Conservation (phyloP, 2,329 filamentous ascomycete species). For the Fusarium sp. region DNA sequence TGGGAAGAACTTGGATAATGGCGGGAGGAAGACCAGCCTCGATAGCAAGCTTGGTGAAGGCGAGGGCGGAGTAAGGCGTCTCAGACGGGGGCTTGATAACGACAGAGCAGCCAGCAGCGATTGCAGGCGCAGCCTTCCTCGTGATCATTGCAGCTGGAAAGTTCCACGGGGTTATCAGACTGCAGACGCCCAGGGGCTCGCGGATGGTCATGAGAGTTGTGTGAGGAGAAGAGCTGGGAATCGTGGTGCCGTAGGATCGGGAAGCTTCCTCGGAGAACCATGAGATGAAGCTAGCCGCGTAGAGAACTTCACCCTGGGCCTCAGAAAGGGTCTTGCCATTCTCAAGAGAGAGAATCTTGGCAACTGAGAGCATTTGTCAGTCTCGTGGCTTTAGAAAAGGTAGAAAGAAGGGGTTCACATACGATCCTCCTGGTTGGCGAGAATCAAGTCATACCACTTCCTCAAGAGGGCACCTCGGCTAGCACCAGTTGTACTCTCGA, state of each 20-base stretch:
- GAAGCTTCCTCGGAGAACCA: slow-evolving; percentile 65
- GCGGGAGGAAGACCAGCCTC: slow-evolving; percentile 73
- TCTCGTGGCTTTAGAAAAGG: not conserved
- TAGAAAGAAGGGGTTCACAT: slow-evolving; percentile 7
- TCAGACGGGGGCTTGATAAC: slow-evolving; percentile 77
- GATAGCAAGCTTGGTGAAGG: slow-evolving; percentile 72
- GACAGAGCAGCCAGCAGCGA: slow-evolving; percentile 82
- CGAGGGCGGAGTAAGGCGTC: slow-evolving; percentile 77
- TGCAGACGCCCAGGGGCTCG: slow-evolving; percentile 49
- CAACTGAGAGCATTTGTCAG: slow-evolving; percentile 37
- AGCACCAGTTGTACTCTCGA: slow-evolving; percentile 41
- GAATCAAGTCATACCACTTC: slow-evolving; percentile 43
- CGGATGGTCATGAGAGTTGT: slow-evolving; percentile 77
- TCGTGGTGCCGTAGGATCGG: slow-evolving; percentile 65
- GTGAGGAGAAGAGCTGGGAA: slow-evolving; percentile 66
- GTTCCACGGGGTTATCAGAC: slow-evolving; percentile 58
- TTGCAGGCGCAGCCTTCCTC: slow-evolving; percentile 59
- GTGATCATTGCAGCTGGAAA: slow-evolving; percentile 46
- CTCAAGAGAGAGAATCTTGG: slow-evolving; percentile 55
- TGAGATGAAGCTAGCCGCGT: slow-evolving; percentile 62
- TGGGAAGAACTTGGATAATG: slow-evolving; percentile 44
- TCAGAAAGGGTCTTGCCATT: slow-evolving; percentile 66
- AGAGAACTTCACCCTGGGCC: slow-evolving; percentile 63
- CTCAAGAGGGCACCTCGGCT: slow-evolving; percentile 43
- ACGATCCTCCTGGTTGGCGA: slow-evolving; percentile 44